These are phyloP conservation scores for Emmonsia crescens DNA, from an alignment of 2,329 filamentous ascomycete species.

Conservation along the genomic window DNA sequence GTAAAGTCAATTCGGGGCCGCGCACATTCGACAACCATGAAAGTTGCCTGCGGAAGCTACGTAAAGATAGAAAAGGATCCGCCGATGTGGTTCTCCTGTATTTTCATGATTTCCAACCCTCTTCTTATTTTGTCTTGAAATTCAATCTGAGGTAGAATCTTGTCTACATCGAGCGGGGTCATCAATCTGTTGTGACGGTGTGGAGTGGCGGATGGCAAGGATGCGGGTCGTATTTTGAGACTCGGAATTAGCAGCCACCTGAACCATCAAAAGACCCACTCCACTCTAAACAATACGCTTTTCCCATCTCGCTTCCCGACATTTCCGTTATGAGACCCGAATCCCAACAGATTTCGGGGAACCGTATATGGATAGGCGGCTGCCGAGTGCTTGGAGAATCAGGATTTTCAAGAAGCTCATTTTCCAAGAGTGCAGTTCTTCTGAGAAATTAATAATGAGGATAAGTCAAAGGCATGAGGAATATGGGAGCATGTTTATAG, in stretches of 20 bases:
- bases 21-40: neutral
- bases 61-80: neutral
- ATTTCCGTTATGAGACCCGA: neutral
- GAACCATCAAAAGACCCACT: neutral
- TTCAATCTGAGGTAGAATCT: neutral
- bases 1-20: neutral
- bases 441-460: too few species aligned
- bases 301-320: neutral
- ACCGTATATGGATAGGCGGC: neutral
- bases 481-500: too few species aligned
- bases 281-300: neutral
- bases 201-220: neutral
- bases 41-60: neutral
- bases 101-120: neutral
- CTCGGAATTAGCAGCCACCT: neutral
- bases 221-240: neutral
- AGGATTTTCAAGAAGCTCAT: neutral
- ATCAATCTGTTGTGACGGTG: neutral
- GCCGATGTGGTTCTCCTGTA: neutral
- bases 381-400: neutral
- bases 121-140: neutral
- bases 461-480: neutral
- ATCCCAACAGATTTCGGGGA: neutral
- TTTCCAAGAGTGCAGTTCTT: neutral
- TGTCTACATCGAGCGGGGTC: neutral